Evolutionary conservation across 106 monocot genomes (phyloP).

Genomic region (Dendrobium chrysotoxum): DNA sequence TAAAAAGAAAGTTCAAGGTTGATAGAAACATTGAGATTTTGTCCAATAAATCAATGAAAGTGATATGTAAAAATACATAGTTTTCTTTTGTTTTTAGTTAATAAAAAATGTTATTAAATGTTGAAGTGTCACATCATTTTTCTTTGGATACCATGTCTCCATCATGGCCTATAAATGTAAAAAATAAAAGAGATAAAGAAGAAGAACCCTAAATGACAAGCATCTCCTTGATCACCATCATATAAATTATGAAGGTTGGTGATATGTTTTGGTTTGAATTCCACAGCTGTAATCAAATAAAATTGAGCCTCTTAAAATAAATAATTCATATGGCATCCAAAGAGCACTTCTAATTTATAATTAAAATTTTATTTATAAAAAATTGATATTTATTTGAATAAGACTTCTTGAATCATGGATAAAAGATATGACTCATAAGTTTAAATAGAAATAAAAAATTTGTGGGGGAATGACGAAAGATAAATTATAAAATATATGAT

Average conservation of each 20-base stretch:
- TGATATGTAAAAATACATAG: too few relatives aligned
- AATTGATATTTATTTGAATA: neutral
- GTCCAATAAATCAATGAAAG: too few relatives aligned
- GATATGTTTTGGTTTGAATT: neutral
- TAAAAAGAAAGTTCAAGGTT: neutral
- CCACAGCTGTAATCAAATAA: neutral
- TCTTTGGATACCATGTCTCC: neutral
- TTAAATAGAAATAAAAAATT: too few relatives aligned
- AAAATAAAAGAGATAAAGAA: neutral
- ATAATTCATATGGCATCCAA: neutral
- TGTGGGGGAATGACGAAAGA: too few relatives aligned
- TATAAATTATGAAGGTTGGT: neutral
- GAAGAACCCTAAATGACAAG: neutral
- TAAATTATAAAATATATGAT: too few relatives aligned
- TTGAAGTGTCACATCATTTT: neutral
- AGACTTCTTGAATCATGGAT: neutral
- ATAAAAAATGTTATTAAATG: neutral
- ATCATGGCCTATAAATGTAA: neutral
- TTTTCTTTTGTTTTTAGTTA: neutral
- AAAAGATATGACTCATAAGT: neutral
- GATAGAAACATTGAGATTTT: too few relatives aligned
- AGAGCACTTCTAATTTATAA: neutral
- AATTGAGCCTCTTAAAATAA: neutral
- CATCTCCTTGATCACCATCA: neutral
- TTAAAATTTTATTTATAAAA: neutral